A percentile compares a stretch with the other conserved stretches of the same genome.
These are phyloP conservation scores for Sporisorium graminicola DNA, from an alignment of 1,284 basidiomycete genomes.

Conservation along the genomic window DNA sequence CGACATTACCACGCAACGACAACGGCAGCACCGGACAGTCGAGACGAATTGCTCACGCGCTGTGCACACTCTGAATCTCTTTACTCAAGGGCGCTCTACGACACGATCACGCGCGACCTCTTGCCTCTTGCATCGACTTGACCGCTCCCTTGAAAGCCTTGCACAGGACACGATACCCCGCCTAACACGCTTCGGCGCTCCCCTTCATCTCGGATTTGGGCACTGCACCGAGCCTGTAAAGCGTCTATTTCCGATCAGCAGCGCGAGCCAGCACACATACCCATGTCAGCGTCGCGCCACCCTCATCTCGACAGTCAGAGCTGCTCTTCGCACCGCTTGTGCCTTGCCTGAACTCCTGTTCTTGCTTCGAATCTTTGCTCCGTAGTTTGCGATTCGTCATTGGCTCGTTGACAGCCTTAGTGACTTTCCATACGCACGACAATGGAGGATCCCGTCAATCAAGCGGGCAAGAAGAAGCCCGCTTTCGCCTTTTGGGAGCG, in stretches of 20 bases:
- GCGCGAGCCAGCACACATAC: background rate
- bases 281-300: slow-evolving; percentile 8
- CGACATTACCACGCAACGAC: background rate
- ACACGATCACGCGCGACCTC: background rate
- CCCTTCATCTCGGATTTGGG: background rate
- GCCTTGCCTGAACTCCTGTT: background rate
- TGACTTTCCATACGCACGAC: background rate
- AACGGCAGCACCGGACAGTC: background rate
- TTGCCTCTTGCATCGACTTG: background rate
- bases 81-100: background rate
- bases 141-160: background rate
- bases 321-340: slow-evolving; percentile 7
- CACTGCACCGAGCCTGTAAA: no score
- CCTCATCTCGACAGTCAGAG: slow-evolving; percentile 5
- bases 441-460: slow-evolving; percentile 46
- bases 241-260: background rate
- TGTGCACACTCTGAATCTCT: background rate
- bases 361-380: background rate
- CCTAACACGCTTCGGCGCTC: background rate
- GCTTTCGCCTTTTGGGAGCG: slow-evolving; percentile 51
- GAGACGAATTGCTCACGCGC: background rate
- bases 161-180: slow-evolving; percentile 3
- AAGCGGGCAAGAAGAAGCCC: slow-evolving; percentile 34
- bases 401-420: background rate
- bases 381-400: background rate